These are phyloP conservation scores for Chlamydomonas incerta DNA, from an alignment of 139 green algal species.

Conservation along the genomic window DNA sequence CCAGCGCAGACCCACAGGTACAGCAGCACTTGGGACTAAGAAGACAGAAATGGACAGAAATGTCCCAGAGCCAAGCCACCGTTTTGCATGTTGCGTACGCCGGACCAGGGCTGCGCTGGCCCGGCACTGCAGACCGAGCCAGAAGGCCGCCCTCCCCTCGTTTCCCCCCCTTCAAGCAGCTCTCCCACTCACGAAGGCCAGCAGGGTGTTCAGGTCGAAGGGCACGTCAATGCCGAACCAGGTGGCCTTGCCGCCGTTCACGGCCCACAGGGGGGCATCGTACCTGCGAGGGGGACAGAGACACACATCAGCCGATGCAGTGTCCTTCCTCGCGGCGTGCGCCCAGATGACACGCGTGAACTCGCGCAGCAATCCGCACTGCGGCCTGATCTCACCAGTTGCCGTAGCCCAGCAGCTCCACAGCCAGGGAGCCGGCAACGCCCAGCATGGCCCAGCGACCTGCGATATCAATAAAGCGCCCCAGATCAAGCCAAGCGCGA, in stretches of 20 bases:
- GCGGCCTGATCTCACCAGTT: slow-evolving; percentile 73
- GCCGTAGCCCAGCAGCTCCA: slow-evolving; percentile 79
- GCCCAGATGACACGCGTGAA: neutral
- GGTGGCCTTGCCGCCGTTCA: slow-evolving; percentile 79
- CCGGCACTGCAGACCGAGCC: too few relatives aligned
- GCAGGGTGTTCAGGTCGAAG: slow-evolving; percentile 85
- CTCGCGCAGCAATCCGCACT: too few relatives aligned
- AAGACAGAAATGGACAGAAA: too few relatives aligned
- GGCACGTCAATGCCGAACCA: slow-evolving; percentile 81
- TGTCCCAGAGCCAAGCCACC: too few relatives aligned
- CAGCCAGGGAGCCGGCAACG: slow-evolving; percentile 70
- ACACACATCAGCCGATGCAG: too few relatives aligned
- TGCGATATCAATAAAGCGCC: neutral
- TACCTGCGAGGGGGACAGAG: too few relatives aligned
- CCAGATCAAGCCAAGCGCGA: neutral
- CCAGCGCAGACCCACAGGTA: too few relatives aligned
- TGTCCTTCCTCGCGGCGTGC: too few relatives aligned
- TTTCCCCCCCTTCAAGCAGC: neutral
- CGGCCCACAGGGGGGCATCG: slow-evolving; percentile 46
- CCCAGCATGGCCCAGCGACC: slow-evolving; percentile 82
- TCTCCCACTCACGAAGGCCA: slow-evolving; percentile 69
- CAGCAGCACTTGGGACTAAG: too few relatives aligned
- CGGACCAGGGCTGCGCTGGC: too few relatives aligned
- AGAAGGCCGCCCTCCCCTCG: too few relatives aligned
- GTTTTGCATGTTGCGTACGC: too few relatives aligned